Base-by-base conservation (phyloP, 108 stramenopile species). In the Cylindrotheca fusiformis region DNA sequence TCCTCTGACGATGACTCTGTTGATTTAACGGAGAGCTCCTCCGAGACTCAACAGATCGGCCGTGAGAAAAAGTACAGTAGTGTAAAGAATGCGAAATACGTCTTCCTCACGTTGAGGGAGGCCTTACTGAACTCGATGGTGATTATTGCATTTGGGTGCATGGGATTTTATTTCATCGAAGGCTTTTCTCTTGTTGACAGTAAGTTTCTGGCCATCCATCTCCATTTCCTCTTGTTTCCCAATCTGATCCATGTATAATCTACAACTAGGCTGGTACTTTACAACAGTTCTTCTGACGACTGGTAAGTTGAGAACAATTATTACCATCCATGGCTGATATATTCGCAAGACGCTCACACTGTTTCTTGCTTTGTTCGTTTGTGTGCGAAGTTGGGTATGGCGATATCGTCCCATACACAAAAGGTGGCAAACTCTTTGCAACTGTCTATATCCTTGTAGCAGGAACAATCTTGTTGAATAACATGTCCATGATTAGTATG, bases 401-500 rank as follows among this genome's bases (percentile, higher is more conserved):
- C 18, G 93, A 94, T 55, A 85, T 94, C 61, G 86, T 83, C 8
- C 93, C 93, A 27, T 75, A 85, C 8, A 87, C 93, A 22, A 58
- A 80, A 36, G 81, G 71, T 49, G 82, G 84, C 27, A 82, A 85
- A 53, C 63, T 84, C 36, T 87, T 87, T 80, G 82, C 82, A 8
- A 82, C 82, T 3, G 67, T 84, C 31, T 87, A 87, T 36, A 67
- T 82, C 31, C 73, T 94, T 31, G 82, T 89, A 25, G 93, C 87
- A 19, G 90, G 89, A 26, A 90, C 89, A 4, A 78, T 91, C 33
- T 72, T 91, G 6, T 67, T 94, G 33, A 82, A 90, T 73, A 90
- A 94, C 63, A 94, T 94, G 93, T 86, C 93, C 21, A 59, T 82
- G 54, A 94, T 94, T 41, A 89, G 88, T 62, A 89, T 91, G 90